Conservation (phyloP, 805 yeast species). For the Starmerella lactis-condensi region DNA sequence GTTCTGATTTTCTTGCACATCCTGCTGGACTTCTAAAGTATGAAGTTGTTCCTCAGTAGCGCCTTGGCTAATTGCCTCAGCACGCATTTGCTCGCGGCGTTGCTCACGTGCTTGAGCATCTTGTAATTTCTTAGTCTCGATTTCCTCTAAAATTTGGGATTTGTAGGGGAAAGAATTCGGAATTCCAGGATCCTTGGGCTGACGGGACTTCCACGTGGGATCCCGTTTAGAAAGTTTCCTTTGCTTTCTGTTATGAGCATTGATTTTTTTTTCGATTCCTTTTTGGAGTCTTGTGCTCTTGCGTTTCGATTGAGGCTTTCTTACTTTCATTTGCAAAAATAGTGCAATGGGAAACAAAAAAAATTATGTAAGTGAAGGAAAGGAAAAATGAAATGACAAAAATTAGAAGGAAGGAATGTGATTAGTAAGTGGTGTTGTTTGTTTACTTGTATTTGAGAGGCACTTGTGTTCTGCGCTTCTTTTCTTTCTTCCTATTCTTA, state of each 20-base stretch:
- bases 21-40: constrained; percentile 24
- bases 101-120: constrained; percentile 26
- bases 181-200: constrained; percentile 79
- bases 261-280: constrained; percentile 89
- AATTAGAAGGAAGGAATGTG: constrained; percentile 1
- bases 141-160: constrained; percentile 46
- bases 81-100: constrained; percentile 23
- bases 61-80: constrained; percentile 23
- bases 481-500: too few relatives aligned
- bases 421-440: too few relatives aligned
- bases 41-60: constrained; percentile 25
- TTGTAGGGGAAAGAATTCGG: constrained; percentile 92
- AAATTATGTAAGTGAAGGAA: background rate
- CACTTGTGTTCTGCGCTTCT: too few relatives aligned
- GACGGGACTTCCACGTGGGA: constrained; percentile 78
- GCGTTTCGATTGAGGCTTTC: constrained; percentile 36
- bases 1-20: constrained; percentile 27
- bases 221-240: constrained; percentile 70
- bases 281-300: constrained; percentile 83
- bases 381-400: constrained; percentile 5
- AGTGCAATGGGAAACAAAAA: background rate
- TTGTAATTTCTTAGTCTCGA: constrained; percentile 33
- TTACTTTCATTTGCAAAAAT: constrained; percentile 15
- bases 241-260: constrained; percentile 78
- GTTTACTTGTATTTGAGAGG: too few relatives aligned